A percentile compares a stretch with the other conserved stretches of the same genome.
phyloP scores from a whole-genome alignment of 495 filamentous ascomycete species.

The Aspergillus sclerotiicarbonarius region DNA sequence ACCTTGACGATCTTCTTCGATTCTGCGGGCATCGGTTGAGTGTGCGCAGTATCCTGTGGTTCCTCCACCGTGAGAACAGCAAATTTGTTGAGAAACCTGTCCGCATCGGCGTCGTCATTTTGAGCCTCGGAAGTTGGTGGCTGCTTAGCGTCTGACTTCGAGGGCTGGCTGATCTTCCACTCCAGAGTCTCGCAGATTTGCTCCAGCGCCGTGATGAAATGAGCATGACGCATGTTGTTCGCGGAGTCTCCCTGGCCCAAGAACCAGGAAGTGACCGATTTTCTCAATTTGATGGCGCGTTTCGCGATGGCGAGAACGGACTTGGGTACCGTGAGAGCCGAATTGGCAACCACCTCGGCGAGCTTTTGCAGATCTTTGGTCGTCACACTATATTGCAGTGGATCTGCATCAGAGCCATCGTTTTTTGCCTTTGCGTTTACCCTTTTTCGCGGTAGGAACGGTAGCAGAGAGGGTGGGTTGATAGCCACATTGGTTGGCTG shows the following conservation, averaged over 20 bases:
- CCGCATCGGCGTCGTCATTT: constrained; percentile 14
- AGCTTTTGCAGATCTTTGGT: constrained; percentile 28
- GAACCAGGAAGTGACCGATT: constrained; percentile 30
- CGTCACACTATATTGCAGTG: constrained; percentile 21
- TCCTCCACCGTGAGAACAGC: constrained; percentile 34
- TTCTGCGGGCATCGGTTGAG: constrained; percentile 10
- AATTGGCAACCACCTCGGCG: constrained; percentile 28
- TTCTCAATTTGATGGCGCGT: constrained; percentile 32
- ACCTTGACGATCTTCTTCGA: constrained; percentile 27
- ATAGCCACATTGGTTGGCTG: constrained; percentile 38
- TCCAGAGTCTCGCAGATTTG: constrained; percentile 28
- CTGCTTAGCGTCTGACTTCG: too few species aligned
- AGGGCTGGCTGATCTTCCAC: constrained; percentile 21
- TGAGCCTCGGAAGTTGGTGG: constrained; percentile 12
- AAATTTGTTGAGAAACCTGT: constrained; percentile 28
- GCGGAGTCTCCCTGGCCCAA: constrained; percentile 23
- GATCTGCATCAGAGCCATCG: constrained; percentile 13
- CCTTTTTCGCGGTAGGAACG: constrained; percentile 16
- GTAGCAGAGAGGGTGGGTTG: constrained; percentile 21
- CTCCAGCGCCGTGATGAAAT: constrained; percentile 30
- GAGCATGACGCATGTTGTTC: constrained; percentile 23
- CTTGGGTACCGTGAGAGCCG: constrained; percentile 24
- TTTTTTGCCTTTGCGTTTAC: constrained; percentile 24
- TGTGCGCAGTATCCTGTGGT: constrained; percentile 21
- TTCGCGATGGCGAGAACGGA: constrained; percentile 26